phyloP scores from a whole-genome alignment of 1,284 basidiomycete species.

The Ganoderma sp. region DNA sequence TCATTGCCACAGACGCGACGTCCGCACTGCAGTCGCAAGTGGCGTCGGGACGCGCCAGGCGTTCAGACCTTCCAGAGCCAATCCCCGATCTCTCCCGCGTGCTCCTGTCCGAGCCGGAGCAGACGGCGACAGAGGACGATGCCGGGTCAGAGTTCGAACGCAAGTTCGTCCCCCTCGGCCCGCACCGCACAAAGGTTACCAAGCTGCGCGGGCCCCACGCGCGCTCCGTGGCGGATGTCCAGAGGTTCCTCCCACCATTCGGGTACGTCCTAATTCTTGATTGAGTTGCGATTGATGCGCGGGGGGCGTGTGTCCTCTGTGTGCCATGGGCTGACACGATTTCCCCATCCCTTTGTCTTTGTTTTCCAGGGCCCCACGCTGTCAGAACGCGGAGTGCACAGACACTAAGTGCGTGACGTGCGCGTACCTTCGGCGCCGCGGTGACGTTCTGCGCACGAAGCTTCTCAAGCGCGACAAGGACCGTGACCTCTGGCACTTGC shows the following conservation, averaged over 20 bases:
- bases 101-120: neutral
- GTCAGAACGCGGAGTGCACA: constrained; percentile 6
- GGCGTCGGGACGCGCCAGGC: neutral
- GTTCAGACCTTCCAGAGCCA: neutral
- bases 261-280: constrained; percentile 1
- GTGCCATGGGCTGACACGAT: neutral
- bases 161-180: constrained; percentile 8
- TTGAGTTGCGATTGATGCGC: neutral
- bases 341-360: neutral
- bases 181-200: neutral
- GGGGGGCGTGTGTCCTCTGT: neutral
- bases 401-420: constrained; percentile 6
- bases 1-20: neutral
- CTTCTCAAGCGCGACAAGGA: constrained; percentile 14
- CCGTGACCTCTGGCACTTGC: constrained; percentile 11
- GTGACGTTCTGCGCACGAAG: constrained; percentile 14
- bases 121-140: neutral
- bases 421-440: constrained; percentile 7
- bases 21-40: neutral
- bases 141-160: constrained; percentile 7
- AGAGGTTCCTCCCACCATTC: constrained; percentile 10
- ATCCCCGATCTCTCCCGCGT: neutral
- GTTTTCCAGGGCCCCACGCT: constrained; percentile 1
- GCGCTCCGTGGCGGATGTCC: neutral
- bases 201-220: constrained; percentile 4